Evolutionary conservation across 2,329 filamentous ascomycete species (phyloP).

Genomic region (Colletotrichum salicis): DNA sequence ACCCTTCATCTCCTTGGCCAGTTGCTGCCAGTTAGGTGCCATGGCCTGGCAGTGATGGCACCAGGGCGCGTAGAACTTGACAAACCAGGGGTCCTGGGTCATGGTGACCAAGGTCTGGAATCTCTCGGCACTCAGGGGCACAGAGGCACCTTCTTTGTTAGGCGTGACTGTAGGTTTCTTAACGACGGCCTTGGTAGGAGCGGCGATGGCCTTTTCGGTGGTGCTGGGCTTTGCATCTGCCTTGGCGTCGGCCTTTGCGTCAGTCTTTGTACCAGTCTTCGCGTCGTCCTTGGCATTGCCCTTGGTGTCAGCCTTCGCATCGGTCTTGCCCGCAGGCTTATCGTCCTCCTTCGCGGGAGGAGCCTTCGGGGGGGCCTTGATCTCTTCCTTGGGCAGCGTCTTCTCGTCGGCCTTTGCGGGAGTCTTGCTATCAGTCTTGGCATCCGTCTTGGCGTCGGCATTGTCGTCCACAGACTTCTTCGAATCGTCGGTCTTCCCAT

Average conservation of each 20-base stretch:
- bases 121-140: slow-evolving; percentile 81
- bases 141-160: slow-evolving; percentile 81
- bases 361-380: slow-evolving; percentile 23
- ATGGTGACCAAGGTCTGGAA: slow-evolving; percentile 89
- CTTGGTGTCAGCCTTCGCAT: slow-evolving; percentile 46
- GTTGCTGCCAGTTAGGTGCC: slow-evolving; percentile 87
- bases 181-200: slow-evolving; percentile 51
- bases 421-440: slow-evolving; percentile 38
- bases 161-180: slow-evolving; percentile 67
- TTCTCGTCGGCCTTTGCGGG: slow-evolving; percentile 45
- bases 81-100: slow-evolving; percentile 93
- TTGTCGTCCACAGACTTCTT: slow-evolving; percentile 38
- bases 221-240: slow-evolving; percentile 37
- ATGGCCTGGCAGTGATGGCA: slow-evolving; percentile 95
- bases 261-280: slow-evolving; percentile 40
- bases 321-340: slow-evolving; percentile 43
- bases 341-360: slow-evolving; percentile 26
- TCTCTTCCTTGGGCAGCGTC: slow-evolving; percentile 38
- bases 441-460: slow-evolving; percentile 34
- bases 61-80: slow-evolving; percentile 99
- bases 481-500: slow-evolving; percentile 43
- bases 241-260: slow-evolving; percentile 40
- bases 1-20: slow-evolving; percentile 91
- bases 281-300: slow-evolving; percentile 34
- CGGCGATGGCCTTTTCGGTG: slow-evolving; percentile 35